Evolutionary conservation across 192 early-diverging fungal genomes (phyloP).

Genomic region (Lobosporangium transversale): DNA sequence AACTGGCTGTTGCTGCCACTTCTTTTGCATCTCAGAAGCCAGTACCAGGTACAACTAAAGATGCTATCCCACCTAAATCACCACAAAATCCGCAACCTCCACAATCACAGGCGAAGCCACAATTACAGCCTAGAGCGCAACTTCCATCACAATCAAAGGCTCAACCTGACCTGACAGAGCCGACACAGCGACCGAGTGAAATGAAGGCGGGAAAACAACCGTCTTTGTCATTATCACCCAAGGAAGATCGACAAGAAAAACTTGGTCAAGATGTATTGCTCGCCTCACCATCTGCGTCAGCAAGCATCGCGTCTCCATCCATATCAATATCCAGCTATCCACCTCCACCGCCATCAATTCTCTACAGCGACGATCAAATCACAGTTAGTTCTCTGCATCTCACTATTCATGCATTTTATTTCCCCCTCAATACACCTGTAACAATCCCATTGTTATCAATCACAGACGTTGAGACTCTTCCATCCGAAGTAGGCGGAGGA

Average conservation of each 20-base stretch:
- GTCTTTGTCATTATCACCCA: background rate
- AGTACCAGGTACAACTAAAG: too few species aligned
- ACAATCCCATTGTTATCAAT: slow-evolving; percentile 44
- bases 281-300: background rate
- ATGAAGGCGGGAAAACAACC: background rate
- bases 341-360: slow-evolving; percentile 40
- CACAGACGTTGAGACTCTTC: slow-evolving; percentile 26
- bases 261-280: too few species aligned
- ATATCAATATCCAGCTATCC: slow-evolving; percentile 22
- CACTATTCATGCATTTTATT: slow-evolving; percentile 49
- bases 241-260: background rate
- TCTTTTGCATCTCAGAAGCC: too few species aligned
- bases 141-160: too few species aligned
- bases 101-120: background rate
- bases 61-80: too few species aligned
- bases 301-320: background rate
- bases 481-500: background rate
- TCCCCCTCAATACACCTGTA: slow-evolving; percentile 43
- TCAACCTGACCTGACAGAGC: background rate
- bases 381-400: slow-evolving; percentile 48
- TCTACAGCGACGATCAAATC: slow-evolving; percentile 46
- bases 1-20: too few species aligned
- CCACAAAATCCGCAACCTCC: too few species aligned
- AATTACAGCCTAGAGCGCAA: background rate
- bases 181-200: background rate